Evolutionary conservation across 1,139 yeast species (phyloP).

Genomic region (Diutina sp.): DNA sequence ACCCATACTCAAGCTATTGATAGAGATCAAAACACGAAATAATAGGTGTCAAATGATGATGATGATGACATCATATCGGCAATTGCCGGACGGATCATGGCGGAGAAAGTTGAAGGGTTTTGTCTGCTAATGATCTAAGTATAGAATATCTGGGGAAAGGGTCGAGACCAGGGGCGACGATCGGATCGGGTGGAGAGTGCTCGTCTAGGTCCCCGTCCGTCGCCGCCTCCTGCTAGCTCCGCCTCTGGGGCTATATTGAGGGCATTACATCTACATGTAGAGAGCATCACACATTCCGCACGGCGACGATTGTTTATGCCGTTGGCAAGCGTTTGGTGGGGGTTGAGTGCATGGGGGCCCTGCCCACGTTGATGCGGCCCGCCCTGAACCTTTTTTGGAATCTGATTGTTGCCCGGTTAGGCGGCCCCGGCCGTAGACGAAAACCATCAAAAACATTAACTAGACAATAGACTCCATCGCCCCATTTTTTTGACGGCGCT

Average conservation of each 20-base stretch:
- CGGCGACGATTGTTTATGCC: background rate
- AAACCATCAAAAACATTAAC: too few species aligned
- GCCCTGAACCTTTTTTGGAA: background rate
- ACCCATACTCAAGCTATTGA: too few species aligned
- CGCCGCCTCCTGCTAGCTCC: background rate
- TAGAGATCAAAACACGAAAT: too few species aligned
- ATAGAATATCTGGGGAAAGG: too few species aligned
- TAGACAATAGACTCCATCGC: background rate
- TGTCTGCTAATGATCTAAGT: too few species aligned
- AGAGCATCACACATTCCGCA: background rate
- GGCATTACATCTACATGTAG: background rate
- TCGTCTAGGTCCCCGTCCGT: background rate
- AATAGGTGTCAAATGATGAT: too few species aligned
- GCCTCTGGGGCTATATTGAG: background rate
- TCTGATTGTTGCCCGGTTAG: background rate
- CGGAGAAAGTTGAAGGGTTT: too few species aligned
- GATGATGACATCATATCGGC: too few species aligned
- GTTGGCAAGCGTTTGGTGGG: background rate
- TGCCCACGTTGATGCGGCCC: background rate
- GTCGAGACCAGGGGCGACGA: too few species aligned
- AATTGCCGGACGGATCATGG: too few species aligned
- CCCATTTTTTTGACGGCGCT: too few species aligned
- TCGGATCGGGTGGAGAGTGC: too few species aligned
- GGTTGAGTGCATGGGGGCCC: background rate
- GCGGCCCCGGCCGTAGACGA: background rate